Base-by-base conservation (phyloP, 331 rosid genomes). In the Spiraea crenata region DNA sequence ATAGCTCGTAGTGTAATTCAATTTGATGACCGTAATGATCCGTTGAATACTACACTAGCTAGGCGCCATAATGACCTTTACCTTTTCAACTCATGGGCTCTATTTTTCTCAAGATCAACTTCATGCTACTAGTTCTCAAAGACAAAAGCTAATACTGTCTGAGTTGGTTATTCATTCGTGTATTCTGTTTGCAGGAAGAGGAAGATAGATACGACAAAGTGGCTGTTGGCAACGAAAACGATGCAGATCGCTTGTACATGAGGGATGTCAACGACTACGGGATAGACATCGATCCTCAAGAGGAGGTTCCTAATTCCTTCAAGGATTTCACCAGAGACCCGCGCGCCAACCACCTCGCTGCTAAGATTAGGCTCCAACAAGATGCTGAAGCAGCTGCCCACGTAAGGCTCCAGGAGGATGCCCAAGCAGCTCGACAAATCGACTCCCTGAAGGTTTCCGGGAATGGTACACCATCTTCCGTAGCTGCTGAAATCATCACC, bases 301-400 rank as follows among this genome's bases (percentile, higher is more conserved):
- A 63, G 41, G 84, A 70, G 75, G 82, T 89, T 72, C 98, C 92
- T 9, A 57, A 60, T 72, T 82, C 87, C n/a, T 37, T 84, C 19
- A 40, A 63, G 16, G 89, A 77, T 68, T 78, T 85, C 58, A 82
- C 39, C 48, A 80, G 89, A 69, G 98, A 93, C 68, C 97, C 95
- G 0, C 96, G 99, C 0, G 99, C 99, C 0, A 93, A 90, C 78
- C 99, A 87, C 72, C 31, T 74, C 75, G 99, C 99, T 20, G 99
- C 99, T 0, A 83, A 80, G 76, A 61, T 86, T 69, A 83, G 90
- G 85, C 82, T 92, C 64, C 58, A 80, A 63, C 89, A 89, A 69
- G 97, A 91, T 79, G 88, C 82, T 11, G 95, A 83, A 76, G 89
- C 88, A 16, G 87, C 95, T 52, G 87, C 93, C 41, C 75, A 83